Evolutionary conservation across 352 stramenopile genomes (phyloP).

Genomic region (Phytophthora constricta): DNA sequence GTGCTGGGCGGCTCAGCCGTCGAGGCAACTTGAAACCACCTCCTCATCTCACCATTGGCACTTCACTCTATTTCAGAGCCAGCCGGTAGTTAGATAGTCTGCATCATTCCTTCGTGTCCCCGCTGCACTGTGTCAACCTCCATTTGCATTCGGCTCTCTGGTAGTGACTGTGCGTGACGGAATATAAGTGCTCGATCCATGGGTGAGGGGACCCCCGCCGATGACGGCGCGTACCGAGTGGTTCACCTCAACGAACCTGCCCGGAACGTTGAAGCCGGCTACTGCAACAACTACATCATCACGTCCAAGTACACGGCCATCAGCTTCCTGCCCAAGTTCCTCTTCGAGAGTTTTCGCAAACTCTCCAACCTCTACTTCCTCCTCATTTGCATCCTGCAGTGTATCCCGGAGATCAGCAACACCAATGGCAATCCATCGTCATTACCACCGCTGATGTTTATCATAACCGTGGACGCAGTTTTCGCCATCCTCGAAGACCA

Average conservation of each 20-base stretch:
- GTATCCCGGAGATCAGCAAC: slow-evolving; percentile 91
- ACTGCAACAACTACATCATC: slow-evolving; percentile 90
- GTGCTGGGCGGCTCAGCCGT: neutral
- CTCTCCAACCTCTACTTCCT: slow-evolving; percentile 95
- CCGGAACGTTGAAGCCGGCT: slow-evolving; percentile 64
- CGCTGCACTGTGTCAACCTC: neutral
- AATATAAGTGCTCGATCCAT: slow-evolving; percentile 25
- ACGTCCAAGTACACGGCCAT: slow-evolving; percentile 92
- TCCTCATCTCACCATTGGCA: slow-evolving; percentile 22
- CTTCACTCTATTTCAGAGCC: slow-evolving; percentile 31
- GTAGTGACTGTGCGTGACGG: slow-evolving; percentile 10
- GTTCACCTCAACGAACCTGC: slow-evolving; percentile 66
- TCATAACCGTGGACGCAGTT: slow-evolving; percentile 90
- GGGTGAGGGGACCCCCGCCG: slow-evolving; percentile 26
- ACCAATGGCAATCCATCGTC: slow-evolving; percentile 88
- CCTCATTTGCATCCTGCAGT: slow-evolving; percentile 88
- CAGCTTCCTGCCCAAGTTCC: slow-evolving; percentile 91
- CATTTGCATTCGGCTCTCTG: slow-evolving; percentile 3
- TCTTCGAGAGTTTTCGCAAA: slow-evolving; percentile 92
- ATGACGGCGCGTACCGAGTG: slow-evolving; percentile 50
- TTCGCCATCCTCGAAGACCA: slow-evolving; percentile 90
- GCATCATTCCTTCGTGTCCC: slow-evolving; percentile 9
- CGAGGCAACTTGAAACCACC: slow-evolving; percentile 26
- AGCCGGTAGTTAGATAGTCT: slow-evolving; percentile 13
- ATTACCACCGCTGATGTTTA: slow-evolving; percentile 89